Conservation (phyloP, 164 flowering plant genomes). For the Vitis riparia region DNA sequence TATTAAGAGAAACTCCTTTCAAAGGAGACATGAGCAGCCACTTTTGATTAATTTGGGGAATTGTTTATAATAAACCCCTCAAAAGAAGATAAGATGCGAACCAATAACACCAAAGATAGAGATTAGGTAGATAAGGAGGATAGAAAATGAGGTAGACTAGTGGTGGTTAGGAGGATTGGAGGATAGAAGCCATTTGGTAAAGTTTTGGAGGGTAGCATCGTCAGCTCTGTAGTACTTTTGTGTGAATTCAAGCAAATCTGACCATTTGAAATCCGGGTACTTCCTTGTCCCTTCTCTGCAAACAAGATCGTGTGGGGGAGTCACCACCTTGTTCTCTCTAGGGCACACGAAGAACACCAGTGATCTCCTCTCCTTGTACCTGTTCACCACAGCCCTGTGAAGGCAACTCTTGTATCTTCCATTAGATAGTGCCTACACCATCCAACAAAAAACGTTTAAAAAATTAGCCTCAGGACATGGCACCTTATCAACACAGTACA, state of each 20-base stretch:
- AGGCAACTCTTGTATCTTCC: conserved; percentile 41
- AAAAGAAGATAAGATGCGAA: too few species aligned
- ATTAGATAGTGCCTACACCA: conserved; percentile 31
- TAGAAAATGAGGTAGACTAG: too few species aligned
- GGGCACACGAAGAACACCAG: conserved; percentile 43
- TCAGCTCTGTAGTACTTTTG: conserved; percentile 33
- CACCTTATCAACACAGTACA: too few species aligned
- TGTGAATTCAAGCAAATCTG: conserved; percentile 25
- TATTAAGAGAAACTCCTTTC: too few species aligned
- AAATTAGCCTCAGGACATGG: too few species aligned
- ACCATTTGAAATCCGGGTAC: conserved; percentile 41
- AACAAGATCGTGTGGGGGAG: conserved; percentile 28
- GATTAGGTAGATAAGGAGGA: too few species aligned
- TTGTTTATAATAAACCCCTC: too few species aligned
- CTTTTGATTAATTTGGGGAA: too few species aligned
- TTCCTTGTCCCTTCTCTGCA: conserved; percentile 10
- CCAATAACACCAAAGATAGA: too few species aligned
- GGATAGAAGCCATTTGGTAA: conserved; percentile 22
- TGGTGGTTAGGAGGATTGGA: not conserved
- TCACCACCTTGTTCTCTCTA: conserved; percentile 34
- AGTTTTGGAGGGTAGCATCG: conserved; percentile 22
- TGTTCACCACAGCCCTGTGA: conserved; percentile 43
- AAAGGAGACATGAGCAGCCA: too few species aligned
- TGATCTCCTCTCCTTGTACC: conserved; percentile 24
- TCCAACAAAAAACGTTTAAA: not conserved